Percentiles rank a stretch among this genome's conserved stretches.
Evolutionary conservation across 2,329 filamentous ascomycete species (phyloP).

Genomic region (Xylariaceae sp.): DNA sequence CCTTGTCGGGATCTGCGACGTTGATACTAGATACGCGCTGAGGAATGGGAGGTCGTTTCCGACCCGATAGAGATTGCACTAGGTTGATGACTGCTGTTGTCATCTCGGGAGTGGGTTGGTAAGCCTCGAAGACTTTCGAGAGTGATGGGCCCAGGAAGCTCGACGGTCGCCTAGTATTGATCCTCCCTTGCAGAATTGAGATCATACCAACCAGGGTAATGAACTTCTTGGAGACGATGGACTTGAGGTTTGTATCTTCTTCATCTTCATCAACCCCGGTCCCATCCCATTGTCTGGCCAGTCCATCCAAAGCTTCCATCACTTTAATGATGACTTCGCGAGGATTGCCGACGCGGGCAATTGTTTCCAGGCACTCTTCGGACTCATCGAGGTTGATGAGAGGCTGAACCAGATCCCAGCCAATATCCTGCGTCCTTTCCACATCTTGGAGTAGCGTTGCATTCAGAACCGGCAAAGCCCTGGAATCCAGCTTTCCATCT

Average conservation of each 20-base stretch:
- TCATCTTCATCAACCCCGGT: slow-evolving; percentile 39
- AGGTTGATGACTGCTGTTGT: slow-evolving; percentile 68
- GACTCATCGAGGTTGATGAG: slow-evolving; percentile 64
- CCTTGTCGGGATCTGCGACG: slow-evolving; percentile 51
- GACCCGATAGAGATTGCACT: slow-evolving; percentile 63
- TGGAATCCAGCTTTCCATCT: too few relatives aligned
- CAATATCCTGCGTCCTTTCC: slow-evolving; percentile 69
- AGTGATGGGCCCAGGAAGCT: slow-evolving; percentile 75
- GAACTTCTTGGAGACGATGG: slow-evolving; percentile 48
- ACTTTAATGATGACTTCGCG: slow-evolving; percentile 79
- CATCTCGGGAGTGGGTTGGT: slow-evolving; percentile 61
- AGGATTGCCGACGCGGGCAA: slow-evolving; percentile 74
- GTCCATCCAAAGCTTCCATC: slow-evolving; percentile 64
- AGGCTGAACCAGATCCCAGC: slow-evolving; percentile 78
- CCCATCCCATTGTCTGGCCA: slow-evolving; percentile 45
- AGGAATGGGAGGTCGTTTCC: slow-evolving; percentile 61
- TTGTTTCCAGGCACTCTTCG: slow-evolving; percentile 67
- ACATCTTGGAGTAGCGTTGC: slow-evolving; percentile 61
- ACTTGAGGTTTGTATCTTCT: slow-evolving; percentile 30
- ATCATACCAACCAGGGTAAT: slow-evolving; percentile 68
- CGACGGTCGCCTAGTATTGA: slow-evolving; percentile 74
- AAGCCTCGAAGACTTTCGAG: slow-evolving; percentile 65
- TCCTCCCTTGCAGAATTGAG: slow-evolving; percentile 66
- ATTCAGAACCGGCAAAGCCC: slow-evolving; percentile 61
- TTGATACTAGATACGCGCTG: slow-evolving; percentile 55